Conservation (phyloP, 352 stramenopile genomes). For the Phytophthora parvispora region DNA sequence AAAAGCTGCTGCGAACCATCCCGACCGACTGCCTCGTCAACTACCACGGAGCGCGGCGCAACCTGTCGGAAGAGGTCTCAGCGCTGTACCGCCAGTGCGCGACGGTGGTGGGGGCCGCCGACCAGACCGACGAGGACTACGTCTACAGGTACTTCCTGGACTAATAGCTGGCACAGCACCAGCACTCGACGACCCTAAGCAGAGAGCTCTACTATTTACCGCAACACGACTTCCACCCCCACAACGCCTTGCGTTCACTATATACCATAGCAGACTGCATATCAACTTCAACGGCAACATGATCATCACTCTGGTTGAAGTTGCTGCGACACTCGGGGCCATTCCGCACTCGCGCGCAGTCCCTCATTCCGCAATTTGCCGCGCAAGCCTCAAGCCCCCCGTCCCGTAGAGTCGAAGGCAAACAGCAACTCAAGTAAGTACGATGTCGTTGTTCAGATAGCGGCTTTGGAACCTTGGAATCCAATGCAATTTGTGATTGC, state of each 20-base stretch:
- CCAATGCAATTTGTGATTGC: too few species aligned
- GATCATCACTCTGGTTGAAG: constrained; percentile 45
- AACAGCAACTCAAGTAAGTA: too few species aligned
- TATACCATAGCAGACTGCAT: constrained; percentile 4
- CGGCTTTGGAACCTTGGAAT: too few species aligned
- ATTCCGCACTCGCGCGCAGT: background rate
- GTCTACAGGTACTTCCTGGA: constrained; percentile 24
- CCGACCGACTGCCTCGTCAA: constrained; percentile 21
- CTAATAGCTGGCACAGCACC: background rate
- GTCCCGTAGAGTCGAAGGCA: too few species aligned
- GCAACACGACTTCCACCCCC: background rate
- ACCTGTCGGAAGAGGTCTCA: constrained; percentile 16
- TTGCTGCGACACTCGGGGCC: background rate
- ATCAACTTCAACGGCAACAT: constrained; percentile 16
- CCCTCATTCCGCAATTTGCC: constrained; percentile 37
- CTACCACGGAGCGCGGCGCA: constrained; percentile 6
- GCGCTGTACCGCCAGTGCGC: constrained; percentile 23
- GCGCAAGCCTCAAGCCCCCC: constrained; percentile 4
- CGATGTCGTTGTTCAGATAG: too few species aligned
- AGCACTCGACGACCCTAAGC: too few species aligned
- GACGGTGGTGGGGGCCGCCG: constrained; percentile 7
- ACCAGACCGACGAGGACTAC: constrained; percentile 24
- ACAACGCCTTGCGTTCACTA: too few species aligned
- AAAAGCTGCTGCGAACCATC: constrained; percentile 12
- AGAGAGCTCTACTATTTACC: background rate